Percentiles rank a stretch among this genome's conserved stretches.
Conservation (phyloP, 2,329 filamentous ascomycete genomes). For the Exophiala phaeomuriformis region DNA sequence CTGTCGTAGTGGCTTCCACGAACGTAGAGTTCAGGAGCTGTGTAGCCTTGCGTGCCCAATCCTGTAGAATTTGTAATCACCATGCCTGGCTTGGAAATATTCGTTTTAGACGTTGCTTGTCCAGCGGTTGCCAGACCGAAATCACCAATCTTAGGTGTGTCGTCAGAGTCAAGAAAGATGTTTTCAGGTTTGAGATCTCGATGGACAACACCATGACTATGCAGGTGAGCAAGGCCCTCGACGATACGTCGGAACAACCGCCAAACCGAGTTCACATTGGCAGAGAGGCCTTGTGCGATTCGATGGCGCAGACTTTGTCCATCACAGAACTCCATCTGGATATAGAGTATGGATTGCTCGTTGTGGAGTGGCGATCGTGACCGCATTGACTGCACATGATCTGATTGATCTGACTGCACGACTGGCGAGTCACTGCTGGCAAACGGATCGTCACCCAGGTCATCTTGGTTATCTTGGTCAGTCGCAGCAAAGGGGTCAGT, state of each 20-base stretch:
- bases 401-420: neutral
- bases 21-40: slow-evolving; percentile 75
- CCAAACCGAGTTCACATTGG: slow-evolving; percentile 75
- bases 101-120: slow-evolving; percentile 39
- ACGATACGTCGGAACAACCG: slow-evolving; percentile 83
- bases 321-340: slow-evolving; percentile 98
- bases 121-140: slow-evolving; percentile 91
- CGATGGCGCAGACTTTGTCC: slow-evolving; percentile 84
- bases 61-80: slow-evolving; percentile 33
- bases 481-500: slow-evolving; percentile 11
- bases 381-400: slow-evolving; percentile 6
- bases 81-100: slow-evolving; percentile 14
- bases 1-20: slow-evolving; percentile 63
- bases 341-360: slow-evolving; percentile 67
- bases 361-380: slow-evolving; percentile 7
- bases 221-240: slow-evolving; percentile 83
- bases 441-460: slow-evolving; percentile 9
- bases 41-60: slow-evolving; percentile 76
- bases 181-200: slow-evolving; percentile 96
- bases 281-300: slow-evolving; percentile 63
- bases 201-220: slow-evolving; percentile 85
- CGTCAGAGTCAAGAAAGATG: slow-evolving; percentile 84
- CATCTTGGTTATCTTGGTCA: neutral
- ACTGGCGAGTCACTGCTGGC: slow-evolving; percentile 10
- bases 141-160: slow-evolving; percentile 92